phyloP scores from a whole-genome alignment of 192 early-diverging fungal species.

The Spizellomyces sp. region DNA sequence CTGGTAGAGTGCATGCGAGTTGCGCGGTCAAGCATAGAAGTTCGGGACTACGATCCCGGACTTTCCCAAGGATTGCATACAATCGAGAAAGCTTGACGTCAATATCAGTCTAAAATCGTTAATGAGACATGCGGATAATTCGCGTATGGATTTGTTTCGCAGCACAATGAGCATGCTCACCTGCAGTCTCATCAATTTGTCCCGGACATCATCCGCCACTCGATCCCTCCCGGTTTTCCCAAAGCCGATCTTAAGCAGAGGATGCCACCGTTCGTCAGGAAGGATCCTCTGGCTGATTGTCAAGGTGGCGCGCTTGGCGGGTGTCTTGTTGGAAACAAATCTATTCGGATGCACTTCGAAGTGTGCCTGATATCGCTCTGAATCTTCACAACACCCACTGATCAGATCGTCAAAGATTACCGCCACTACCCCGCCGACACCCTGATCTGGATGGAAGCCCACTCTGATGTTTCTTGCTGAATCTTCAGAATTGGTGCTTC shows the following conservation, averaged over 20 bases:
- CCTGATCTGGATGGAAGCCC: slow-evolving; percentile 37
- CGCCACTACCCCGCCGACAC: slow-evolving; percentile 28
- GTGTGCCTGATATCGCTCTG: slow-evolving; percentile 28
- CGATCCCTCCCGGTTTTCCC: slow-evolving; percentile 21
- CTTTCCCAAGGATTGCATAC: neutral
- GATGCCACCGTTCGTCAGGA: slow-evolving; percentile 4
- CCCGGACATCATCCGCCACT: slow-evolving; percentile 24
- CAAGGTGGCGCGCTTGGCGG: neutral
- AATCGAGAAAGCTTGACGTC: neutral
- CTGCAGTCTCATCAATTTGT: slow-evolving; percentile 21
- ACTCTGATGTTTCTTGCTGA: neutral
- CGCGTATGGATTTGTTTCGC: neutral
- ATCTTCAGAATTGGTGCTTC: neutral
- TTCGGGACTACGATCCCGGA: neutral
- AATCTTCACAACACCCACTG: slow-evolving; percentile 6
- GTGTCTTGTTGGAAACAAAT: neutral
- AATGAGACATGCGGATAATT: neutral
- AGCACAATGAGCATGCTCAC: slow-evolving; percentile 6
- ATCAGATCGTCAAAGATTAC: slow-evolving; percentile 35
- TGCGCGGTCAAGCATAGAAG: neutral
- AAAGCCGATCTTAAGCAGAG: slow-evolving; percentile 25
- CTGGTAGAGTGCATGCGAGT: neutral
- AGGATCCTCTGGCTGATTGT: slow-evolving; percentile 1
- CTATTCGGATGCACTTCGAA: slow-evolving; percentile 10
- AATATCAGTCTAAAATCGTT: neutral